phyloP scores from a whole-genome alignment of 169 alveolate genomes.

The Eimeria mitis region DNA sequence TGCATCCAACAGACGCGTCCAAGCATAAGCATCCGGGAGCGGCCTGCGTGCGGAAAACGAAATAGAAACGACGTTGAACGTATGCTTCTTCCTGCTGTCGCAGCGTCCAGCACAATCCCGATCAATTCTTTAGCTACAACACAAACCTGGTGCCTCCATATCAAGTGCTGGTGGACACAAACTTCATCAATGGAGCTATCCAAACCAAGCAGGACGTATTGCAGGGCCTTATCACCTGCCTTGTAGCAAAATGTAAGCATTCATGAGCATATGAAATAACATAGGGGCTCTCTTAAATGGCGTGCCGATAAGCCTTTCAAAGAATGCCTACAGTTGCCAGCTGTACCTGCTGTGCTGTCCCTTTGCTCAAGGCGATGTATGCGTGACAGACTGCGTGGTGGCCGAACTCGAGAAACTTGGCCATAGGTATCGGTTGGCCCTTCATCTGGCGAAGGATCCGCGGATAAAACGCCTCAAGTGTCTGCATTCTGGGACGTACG shows the following conservation, averaged over 20 bases:
- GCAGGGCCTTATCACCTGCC: slow-evolving; percentile 97
- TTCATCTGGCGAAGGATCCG: slow-evolving; percentile 97
- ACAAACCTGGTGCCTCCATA: slow-evolving; percentile 86
- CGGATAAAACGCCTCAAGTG: slow-evolving; percentile 97
- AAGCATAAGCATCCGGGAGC: neutral
- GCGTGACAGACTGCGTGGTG: slow-evolving; percentile 99
- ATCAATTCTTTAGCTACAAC: slow-evolving; percentile 85
- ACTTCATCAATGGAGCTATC: slow-evolving; percentile 99
- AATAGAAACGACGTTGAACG: neutral
- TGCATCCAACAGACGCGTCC: neutral
- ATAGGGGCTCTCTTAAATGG: neutral
- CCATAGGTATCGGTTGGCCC: slow-evolving; percentile 97
- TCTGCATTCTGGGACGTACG: slow-evolving; percentile 99
- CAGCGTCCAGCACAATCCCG: slow-evolving; percentile 81
- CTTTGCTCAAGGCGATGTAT: slow-evolving; percentile 89
- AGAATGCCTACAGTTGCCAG: neutral
- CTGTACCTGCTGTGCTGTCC: neutral
- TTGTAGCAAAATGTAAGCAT: slow-evolving; percentile 96
- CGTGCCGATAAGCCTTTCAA: too few species aligned
- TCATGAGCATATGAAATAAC: neutral
- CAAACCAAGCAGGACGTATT: slow-evolving; percentile 98
- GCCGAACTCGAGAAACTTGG: slow-evolving; percentile 99
- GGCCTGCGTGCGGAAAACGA: neutral
- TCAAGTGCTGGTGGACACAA: slow-evolving; percentile 97
- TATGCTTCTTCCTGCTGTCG: neutral